Base-by-base conservation (phyloP, 2,329 filamentous ascomycete species). In the Sclerotinia sclerotiorum region DNA sequence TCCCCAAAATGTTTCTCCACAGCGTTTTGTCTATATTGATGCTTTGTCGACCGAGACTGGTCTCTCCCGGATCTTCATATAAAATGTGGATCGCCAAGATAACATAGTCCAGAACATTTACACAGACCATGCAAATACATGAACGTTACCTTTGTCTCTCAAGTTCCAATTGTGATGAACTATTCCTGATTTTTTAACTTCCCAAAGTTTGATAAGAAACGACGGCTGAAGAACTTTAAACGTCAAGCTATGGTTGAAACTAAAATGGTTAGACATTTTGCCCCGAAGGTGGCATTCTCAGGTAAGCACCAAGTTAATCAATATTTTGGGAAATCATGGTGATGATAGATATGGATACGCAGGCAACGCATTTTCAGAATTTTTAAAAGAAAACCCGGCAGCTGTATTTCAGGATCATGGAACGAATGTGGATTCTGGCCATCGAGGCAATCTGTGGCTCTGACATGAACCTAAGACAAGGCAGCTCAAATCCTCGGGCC, bases 21-120 rank as follows among this genome's bases (percentile, higher is more conserved):
- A 21, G 11, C 44, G 27, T 61, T 61, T 61, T 11, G 58, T 35
- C 49, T 61, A 61, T 48, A 61, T 61, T 61, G 44, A 61, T 24
- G 27, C 49, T 19, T 61, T 7, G 44, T 49, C 21, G 46, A 46
- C 24, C 11, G 11, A 32, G 24, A 19, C 21, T 60, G 27, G 42
- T 19, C 11, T 61, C 44, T 61, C 42, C 27, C 57, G 19, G 44
- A 49, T 62, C 29, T 51, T 35, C 46, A 39, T 27, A 49, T 27
- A 24, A 51, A 62, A 21, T 49, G 5, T 62, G 46, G 58, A 51
- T 21, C 58, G 11, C 15, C 46, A 35, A 19, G 58, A 17, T 13
- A n/a, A 21, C 15, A 49, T 49, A 21, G 27, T 48, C 44, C n/a
- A 39, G 7, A 29, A 51, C 21, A 61, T 42, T 1, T 42, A 42